phyloP scores from a whole-genome alignment of 805 yeast species.

The Cyberlindnera xishuangbannaensis region DNA sequence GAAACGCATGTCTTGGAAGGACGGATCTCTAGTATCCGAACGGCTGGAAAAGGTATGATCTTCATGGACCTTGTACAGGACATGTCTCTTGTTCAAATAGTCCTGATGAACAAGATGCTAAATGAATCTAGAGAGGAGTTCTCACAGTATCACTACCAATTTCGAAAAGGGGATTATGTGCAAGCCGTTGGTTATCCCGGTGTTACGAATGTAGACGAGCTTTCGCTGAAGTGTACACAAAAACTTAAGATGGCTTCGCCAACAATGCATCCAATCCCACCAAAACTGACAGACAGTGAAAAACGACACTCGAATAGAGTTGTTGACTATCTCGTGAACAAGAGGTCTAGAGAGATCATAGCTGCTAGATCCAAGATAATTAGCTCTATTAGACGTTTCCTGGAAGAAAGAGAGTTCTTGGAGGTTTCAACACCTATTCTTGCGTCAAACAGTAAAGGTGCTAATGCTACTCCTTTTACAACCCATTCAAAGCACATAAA shows the following conservation, averaged over 20 bases:
- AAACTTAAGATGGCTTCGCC: constrained; percentile 57
- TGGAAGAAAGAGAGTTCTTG: constrained; percentile 49
- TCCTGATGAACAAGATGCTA: constrained; percentile 48
- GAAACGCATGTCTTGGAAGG: constrained; percentile 38
- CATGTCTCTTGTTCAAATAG: constrained; percentile 49
- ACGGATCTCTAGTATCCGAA: constrained; percentile 49
- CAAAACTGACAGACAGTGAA: constrained; percentile 46
- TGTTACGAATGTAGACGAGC: constrained; percentile 69
- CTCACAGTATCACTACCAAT: constrained; percentile 26
- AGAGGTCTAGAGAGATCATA: constrained; percentile 40
- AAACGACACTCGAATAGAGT: constrained; percentile 64
- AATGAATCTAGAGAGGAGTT: constrained; percentile 38
- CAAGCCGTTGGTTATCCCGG: constrained; percentile 68
- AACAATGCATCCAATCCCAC: constrained; percentile 65
- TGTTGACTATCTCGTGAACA: constrained; percentile 64
- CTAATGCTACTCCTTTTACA: constrained; percentile 82
- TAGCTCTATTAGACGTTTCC: constrained; percentile 48
- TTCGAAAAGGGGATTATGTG: constrained; percentile 71
- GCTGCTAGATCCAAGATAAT: constrained; percentile 51
- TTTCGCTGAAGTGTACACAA: constrained; percentile 56
- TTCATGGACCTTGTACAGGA: constrained; percentile 71
- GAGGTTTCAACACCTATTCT: constrained; percentile 91
- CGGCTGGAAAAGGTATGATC: constrained; percentile 61
- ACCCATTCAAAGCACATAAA: constrained; percentile 39
- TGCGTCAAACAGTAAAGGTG: constrained; percentile 73